Evolutionary conservation across 345 rosid species (phyloP).

Genomic region (Firmiana major): DNA sequence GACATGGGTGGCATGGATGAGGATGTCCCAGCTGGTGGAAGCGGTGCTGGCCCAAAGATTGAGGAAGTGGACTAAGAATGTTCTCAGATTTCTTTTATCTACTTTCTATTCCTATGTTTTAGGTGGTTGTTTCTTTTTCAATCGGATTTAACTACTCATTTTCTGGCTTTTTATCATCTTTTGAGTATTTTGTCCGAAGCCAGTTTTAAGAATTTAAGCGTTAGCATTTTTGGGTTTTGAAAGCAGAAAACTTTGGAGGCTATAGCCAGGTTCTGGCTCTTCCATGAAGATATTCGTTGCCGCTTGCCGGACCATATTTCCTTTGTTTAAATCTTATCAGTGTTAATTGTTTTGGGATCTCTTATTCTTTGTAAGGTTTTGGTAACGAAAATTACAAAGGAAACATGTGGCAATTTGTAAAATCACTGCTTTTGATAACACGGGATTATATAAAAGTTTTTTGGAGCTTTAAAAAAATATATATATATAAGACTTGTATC

Average conservation of each 20-base stretch:
- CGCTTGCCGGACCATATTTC: background rate
- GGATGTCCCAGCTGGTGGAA: constrained; percentile 40
- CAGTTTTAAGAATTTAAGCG: background rate
- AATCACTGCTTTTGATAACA: too few species aligned
- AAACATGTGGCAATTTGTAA: too few species aligned
- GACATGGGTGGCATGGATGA: constrained; percentile 44
- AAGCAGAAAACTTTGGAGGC: background rate
- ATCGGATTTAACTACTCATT: background rate
- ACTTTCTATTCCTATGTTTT: background rate
- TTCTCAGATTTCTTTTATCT: background rate
- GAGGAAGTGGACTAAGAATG: constrained; percentile 47
- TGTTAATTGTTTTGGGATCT: background rate
- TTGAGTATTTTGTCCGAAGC: constrained; percentile 1
- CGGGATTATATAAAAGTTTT: too few species aligned
- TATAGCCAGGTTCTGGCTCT: background rate
- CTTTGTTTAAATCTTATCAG: background rate
- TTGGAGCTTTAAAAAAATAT: too few species aligned
- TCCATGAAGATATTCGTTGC: background rate
- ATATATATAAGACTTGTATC: too few species aligned
- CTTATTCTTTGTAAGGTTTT: too few species aligned
- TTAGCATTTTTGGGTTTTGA: background rate
- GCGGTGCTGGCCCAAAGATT: constrained; percentile 70
- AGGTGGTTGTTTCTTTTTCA: background rate
- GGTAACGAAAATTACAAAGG: too few species aligned
- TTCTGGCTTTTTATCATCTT: background rate